Conservation (phyloP, 2,329 filamentous ascomycete species). For the Nannizzia gypsea region DNA sequence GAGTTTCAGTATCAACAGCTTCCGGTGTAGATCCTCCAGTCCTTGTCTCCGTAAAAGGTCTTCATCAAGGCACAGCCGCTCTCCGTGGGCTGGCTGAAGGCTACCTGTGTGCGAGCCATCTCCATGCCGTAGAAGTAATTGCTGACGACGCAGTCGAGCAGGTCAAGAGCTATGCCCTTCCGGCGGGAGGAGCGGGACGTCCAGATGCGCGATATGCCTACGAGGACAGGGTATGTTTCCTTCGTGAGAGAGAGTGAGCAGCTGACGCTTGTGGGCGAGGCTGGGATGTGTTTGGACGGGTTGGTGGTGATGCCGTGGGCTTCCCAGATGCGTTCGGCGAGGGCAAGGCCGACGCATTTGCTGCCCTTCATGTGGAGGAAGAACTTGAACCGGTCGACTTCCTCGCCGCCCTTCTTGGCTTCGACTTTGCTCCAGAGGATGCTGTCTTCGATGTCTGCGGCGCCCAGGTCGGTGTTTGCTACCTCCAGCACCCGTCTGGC, state of each 20-base stretch:
- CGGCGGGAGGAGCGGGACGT: constrained; percentile 45
- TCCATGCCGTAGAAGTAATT: constrained; percentile 46
- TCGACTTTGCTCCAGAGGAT: constrained; percentile 44
- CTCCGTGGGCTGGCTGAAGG: constrained; percentile 56
- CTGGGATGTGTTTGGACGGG: constrained; percentile 15
- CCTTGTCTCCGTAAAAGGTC: constrained; percentile 46
- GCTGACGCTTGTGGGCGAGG: constrained; percentile 16
- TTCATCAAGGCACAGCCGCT: constrained; percentile 47
- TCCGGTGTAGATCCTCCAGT: constrained; percentile 50
- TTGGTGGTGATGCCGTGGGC: constrained; percentile 29
- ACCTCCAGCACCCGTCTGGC: constrained; percentile 49
- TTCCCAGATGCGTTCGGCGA: constrained; percentile 50
- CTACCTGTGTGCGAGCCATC: constrained; percentile 44
- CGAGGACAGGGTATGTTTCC: constrained; percentile 37
- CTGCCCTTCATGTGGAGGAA: constrained; percentile 51
- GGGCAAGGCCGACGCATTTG: constrained; percentile 51
- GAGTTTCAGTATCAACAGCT: too few species aligned
- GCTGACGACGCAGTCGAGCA: constrained; percentile 45
- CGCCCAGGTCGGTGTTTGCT: constrained; percentile 51
- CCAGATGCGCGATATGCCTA: constrained; percentile 57
- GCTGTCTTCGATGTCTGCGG: constrained; percentile 47
- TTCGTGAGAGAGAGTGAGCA: constrained; percentile 37
- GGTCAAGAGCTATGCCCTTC: constrained; percentile 45
- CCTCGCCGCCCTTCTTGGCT: constrained; percentile 24
- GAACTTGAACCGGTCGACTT: constrained; percentile 44